Evolutionary conservation across 495 filamentous ascomycete species (phyloP).

Genomic region (Penicillium ucsense): DNA sequence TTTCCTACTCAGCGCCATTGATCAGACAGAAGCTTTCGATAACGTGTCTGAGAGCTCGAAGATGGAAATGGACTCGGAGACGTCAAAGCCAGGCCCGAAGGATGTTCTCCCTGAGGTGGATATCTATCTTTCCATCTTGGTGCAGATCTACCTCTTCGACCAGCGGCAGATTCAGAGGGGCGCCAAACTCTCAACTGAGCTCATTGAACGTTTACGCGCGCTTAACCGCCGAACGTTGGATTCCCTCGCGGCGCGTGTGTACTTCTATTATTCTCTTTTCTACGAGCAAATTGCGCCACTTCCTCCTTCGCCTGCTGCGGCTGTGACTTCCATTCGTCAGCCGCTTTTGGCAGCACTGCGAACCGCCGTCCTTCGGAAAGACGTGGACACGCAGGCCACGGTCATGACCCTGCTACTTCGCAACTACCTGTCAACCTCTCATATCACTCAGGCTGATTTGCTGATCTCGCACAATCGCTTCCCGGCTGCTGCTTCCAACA

Average conservation of each 20-base stretch:
- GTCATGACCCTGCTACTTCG: conserved; percentile 90
- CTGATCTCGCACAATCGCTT: conserved; percentile 92
- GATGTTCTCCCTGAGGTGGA: conserved; percentile 84
- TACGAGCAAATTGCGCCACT: conserved; percentile 79
- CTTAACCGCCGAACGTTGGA: conserved; percentile 92
- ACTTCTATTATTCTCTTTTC: conserved; percentile 96
- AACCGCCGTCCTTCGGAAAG: conserved; percentile 89
- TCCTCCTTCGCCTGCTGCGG: conserved; percentile 76
- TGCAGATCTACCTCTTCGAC: conserved; percentile 85
- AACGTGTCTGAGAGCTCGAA: conserved; percentile 42
- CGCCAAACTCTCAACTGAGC: conserved; percentile 67
- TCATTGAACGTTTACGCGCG: conserved; percentile 75
- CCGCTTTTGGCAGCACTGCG: conserved; percentile 79
- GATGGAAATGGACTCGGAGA: conserved; percentile 72
- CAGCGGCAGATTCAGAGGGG: conserved; percentile 67
- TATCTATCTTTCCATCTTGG: conserved; percentile 79
- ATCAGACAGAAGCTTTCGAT: conserved; percentile 52
- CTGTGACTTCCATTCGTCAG: conserved; percentile 76
- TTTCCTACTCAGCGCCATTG: conserved; percentile 58
- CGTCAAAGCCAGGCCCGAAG: conserved; percentile 38
- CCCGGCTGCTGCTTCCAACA: conserved; percentile 86
- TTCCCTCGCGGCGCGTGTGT: conserved; percentile 85
- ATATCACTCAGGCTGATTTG: conserved; percentile 93
- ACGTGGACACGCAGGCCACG: conserved; percentile 89
- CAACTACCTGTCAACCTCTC: conserved; percentile 91